Base-by-base conservation (phyloP, 192 early-diverging fungal genomes). In the Coemansia sp. region DNA sequence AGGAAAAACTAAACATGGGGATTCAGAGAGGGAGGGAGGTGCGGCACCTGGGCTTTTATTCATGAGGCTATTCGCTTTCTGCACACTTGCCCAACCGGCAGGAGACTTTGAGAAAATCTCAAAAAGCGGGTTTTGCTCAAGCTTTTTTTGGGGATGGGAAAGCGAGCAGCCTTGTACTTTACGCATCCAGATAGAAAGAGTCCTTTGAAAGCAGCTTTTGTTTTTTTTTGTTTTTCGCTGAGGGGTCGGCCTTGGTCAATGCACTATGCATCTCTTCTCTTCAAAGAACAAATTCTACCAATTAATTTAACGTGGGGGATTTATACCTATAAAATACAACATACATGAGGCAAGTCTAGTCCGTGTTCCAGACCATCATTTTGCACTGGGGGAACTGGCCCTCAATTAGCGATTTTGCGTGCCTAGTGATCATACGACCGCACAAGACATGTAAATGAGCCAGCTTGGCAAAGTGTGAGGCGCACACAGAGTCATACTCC, bases 361-460 rank as follows among this genome's bases (percentile, higher is more conserved):
- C 65, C 21, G 70, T 66, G 61, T 64, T 77, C 79, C 79, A 82
- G 23, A 82, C 79, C 79, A 77, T 76, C 74, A 82, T 82, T 35
- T 74, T 77, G 68, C 79, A 82, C 53, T 73, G 73, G 14, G 79
- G 79, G 55, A 82, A 82, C 68, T 82, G 79, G 38, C 20, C 65
- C 60, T 82, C 74, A 36, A 82, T 70, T 13, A 82, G 67, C 23
- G 72, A 73, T 39, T 82, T 82, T 38, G 79, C 79, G 55, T 82
- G 73, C 56, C 72, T 67, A 2, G 79, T 82, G 35, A 82, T 82
- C 68, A 77, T 65, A 14, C 79, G 58, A 18, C 79, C 79, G 20
- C 74, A 82, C 36, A 82, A 65, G 3, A 73, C 65, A 10, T 77
- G 74, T 16, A 82, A 39, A 21, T 77, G 73, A 5, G 67, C 62